Conservation (phyloP, 768 basidiomycete genomes). For the Lentinula raphanica region DNA sequence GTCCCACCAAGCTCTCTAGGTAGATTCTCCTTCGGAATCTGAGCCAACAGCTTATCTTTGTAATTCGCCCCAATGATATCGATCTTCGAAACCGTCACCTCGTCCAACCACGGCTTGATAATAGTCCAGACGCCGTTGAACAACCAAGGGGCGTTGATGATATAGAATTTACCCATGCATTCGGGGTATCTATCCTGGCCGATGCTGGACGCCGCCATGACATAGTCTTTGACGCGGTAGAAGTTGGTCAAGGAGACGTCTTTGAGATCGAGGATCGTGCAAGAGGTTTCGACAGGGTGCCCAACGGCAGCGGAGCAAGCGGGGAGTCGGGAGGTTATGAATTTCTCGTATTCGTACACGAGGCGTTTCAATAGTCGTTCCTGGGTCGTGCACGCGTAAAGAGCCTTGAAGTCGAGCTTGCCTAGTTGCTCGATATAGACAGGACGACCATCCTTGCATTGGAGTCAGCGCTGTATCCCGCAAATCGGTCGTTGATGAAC, state of each 20-base stretch:
- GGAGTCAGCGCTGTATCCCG: not conserved
- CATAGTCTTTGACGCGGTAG: conserved; percentile 90
- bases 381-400: conserved; percentile 76
- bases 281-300: conserved; percentile 91
- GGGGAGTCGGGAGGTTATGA: conserved; percentile 73
- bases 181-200: conserved; percentile 92
- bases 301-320: conserved; percentile 68
- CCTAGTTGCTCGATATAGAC: conserved; percentile 94
- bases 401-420: conserved; percentile 77
- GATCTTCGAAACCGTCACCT: conserved; percentile 93
- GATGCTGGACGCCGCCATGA: conserved; percentile 66
- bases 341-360: conserved; percentile 91
- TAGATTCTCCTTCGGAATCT: conserved; percentile 81
- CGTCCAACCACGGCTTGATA: conserved; percentile 92
- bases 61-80: conserved; percentile 77
- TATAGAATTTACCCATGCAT: conserved; percentile 97
- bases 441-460: conserved; percentile 83
- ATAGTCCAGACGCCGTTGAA: conserved; percentile 86
- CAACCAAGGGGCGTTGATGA: conserved; percentile 94
- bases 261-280: conserved; percentile 93
- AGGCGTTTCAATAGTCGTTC: conserved; percentile 87
- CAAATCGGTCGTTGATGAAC: not conserved
- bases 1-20: conserved; percentile 81
- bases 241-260: conserved; percentile 70
- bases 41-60: conserved; percentile 68